phyloP scores from a whole-genome alignment of 108 stramenopile genomes.

The Cylindrotheca fusiformis region DNA sequence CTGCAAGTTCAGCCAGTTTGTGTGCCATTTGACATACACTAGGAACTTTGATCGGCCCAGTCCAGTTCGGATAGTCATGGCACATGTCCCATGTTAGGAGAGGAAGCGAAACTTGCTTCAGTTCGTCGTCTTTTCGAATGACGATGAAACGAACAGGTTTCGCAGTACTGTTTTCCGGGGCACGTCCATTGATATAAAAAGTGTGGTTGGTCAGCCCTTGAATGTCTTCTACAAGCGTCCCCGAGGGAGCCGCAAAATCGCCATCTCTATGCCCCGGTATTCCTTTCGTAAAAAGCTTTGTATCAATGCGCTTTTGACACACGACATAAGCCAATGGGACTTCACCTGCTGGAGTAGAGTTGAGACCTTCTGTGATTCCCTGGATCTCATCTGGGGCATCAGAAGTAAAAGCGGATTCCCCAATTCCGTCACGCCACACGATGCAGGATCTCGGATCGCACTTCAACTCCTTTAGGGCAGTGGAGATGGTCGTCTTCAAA shows the following conservation, averaged over 20 bases:
- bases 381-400: slow-evolving; percentile 51
- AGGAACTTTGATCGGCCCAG: slow-evolving; percentile 63
- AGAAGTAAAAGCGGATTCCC: slow-evolving; percentile 44
- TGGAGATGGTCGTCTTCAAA: slow-evolving; percentile 39
- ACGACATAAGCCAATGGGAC: slow-evolving; percentile 55
- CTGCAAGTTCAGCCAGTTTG: slow-evolving; percentile 71
- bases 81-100: slow-evolving; percentile 54
- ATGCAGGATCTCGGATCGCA: slow-evolving; percentile 50
- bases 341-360: slow-evolving; percentile 6
- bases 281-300: slow-evolving; percentile 46
- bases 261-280: slow-evolving; percentile 33
- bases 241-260: slow-evolving; percentile 45
- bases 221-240: slow-evolving; percentile 50
- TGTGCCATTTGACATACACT: slow-evolving; percentile 56
- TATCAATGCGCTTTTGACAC: slow-evolving; percentile 65
- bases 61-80: slow-evolving; percentile 74
- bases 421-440: slow-evolving; percentile 74
- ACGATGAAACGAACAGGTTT: slow-evolving; percentile 62
- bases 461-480: slow-evolving; percentile 46
- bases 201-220: slow-evolving; percentile 49
- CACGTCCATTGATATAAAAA: slow-evolving; percentile 64
- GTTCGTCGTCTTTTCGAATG: slow-evolving; percentile 34
- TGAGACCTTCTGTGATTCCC: slow-evolving; percentile 46
- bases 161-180: slow-evolving; percentile 55
- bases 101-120: slow-evolving; percentile 34